Conservation (phyloP, 2,329 filamentous ascomycete species). For the Ceratocystis diversiconidia region DNA sequence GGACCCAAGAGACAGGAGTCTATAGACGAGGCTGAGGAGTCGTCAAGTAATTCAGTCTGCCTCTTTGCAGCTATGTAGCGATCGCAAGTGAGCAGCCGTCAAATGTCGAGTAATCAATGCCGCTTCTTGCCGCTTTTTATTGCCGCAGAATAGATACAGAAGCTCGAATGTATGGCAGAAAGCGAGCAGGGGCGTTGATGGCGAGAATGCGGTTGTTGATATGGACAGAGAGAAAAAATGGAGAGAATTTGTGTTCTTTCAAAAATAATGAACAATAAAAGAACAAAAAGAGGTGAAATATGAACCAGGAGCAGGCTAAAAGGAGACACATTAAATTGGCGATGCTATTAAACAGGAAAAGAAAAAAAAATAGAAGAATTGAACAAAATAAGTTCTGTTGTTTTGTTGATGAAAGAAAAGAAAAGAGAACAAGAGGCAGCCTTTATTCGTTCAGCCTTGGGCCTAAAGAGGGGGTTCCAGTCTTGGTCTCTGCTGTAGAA, state of each 20-base stretch:
- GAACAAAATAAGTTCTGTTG: background rate
- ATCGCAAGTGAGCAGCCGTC: too few relatives aligned
- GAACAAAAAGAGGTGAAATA: background rate
- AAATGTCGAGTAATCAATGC: background rate
- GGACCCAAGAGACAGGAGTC: background rate
- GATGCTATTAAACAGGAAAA: constrained; percentile 6
- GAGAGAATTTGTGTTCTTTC: background rate
- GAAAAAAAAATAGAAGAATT: background rate
- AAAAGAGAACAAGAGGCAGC: background rate
- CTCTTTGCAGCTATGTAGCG: too few relatives aligned
- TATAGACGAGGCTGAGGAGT: background rate
- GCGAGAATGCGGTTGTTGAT: background rate
- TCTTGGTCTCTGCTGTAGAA: too few relatives aligned
- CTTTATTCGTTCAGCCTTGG: background rate
- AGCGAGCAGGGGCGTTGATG: background rate
- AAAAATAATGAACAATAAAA: background rate
- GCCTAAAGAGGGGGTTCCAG: background rate
- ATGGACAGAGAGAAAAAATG: background rate
- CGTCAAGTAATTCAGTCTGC: background rate
- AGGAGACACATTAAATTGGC: background rate
- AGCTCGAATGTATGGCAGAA: background rate
- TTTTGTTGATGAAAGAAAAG: too few relatives aligned
- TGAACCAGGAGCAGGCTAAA: background rate
- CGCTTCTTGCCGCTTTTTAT: background rate
- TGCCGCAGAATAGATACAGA: background rate